Conservation (phyloP, 2,329 filamentous ascomycete genomes). For the Fusarium concolor region DNA sequence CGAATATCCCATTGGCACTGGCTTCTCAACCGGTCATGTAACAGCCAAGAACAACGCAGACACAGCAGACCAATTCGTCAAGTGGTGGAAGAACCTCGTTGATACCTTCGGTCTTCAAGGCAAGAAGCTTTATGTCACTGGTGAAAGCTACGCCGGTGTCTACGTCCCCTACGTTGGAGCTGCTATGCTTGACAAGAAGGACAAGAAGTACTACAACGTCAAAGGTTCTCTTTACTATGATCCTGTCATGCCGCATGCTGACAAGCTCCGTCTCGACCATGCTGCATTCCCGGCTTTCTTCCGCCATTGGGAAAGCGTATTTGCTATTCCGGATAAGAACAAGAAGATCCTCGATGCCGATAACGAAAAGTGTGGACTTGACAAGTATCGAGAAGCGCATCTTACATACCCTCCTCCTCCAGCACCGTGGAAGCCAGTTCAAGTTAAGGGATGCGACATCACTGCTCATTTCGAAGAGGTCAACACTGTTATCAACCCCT, state of each 20-base stretch:
- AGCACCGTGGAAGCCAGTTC: constrained; percentile 13
- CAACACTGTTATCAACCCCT: constrained; percentile 11
- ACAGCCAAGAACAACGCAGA: constrained; percentile 23
- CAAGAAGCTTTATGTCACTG: constrained; percentile 14
- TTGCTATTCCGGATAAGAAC: constrained; percentile 19
- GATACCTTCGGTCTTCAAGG: constrained; percentile 3
- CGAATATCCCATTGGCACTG: constrained; percentile 17
- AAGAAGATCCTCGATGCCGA: constrained; percentile 24
- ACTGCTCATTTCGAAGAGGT: constrained; percentile 13
- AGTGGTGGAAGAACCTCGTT: constrained; percentile 23
- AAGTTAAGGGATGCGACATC: constrained; percentile 18
- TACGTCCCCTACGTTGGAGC: constrained; percentile 22
- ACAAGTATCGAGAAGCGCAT: constrained; percentile 18
- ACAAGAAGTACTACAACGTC: constrained; percentile 10
- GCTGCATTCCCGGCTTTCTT: constrained; percentile 18
- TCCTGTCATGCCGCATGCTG: constrained; percentile 20
- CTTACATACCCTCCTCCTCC: constrained; percentile 10
- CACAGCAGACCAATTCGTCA: constrained; percentile 13
- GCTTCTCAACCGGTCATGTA: constrained; percentile 12
- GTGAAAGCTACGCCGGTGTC: constrained; percentile 17
- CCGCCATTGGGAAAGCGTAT: constrained; percentile 20
- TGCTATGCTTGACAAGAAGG: constrained; percentile 17
- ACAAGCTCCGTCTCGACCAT: constrained; percentile 3
- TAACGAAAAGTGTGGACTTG: constrained; percentile 20
- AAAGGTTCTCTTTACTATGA: constrained; percentile 22